A percentile compares a stretch with the other conserved stretches of the same genome.
Conservation (phyloP, 2,329 filamentous ascomycete genomes). For the Capronia coronata region DNA sequence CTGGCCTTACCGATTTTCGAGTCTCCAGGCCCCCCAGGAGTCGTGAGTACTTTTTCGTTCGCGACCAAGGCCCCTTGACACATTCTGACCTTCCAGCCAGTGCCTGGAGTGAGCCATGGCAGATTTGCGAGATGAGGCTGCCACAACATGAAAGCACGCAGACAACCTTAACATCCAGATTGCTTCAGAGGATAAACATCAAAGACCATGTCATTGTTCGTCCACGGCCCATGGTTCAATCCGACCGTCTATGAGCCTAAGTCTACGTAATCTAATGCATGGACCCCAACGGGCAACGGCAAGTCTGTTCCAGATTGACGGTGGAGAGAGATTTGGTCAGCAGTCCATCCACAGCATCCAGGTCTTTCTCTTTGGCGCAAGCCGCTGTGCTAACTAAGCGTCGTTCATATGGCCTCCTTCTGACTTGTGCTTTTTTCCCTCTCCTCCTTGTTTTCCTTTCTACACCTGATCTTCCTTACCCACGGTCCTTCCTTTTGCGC, state of each 20-base stretch:
- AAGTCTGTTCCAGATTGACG: slow-evolving; percentile 12
- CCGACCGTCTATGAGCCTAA: slow-evolving; percentile 1
- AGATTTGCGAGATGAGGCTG: too few relatives aligned
- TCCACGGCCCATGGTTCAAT: slow-evolving; percentile 2
- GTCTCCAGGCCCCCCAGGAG: too few relatives aligned
- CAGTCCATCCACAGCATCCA: slow-evolving; percentile 1
- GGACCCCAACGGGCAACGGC: slow-evolving; percentile 9
- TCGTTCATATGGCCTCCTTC: slow-evolving; percentile 20
- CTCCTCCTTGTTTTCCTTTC: slow-evolving; percentile 12
- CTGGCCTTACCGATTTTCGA: too few relatives aligned
- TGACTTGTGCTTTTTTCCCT: slow-evolving; percentile 16
- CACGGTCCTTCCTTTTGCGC: slow-evolving; percentile 15
- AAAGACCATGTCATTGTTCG: too few relatives aligned
- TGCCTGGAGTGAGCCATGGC: too few relatives aligned
- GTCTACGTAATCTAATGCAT: slow-evolving; percentile 8
- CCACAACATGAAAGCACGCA: too few relatives aligned
- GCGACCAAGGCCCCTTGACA: slow-evolving; percentile 2
- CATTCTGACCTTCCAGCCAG: too few relatives aligned
- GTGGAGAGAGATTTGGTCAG: slow-evolving; percentile 8
- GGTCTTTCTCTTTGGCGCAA: not conserved
- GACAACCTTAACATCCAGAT: too few relatives aligned
- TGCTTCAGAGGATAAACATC: too few relatives aligned
- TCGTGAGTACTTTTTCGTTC: not conserved
- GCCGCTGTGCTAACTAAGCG: slow-evolving; percentile 3
- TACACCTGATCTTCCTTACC: slow-evolving; percentile 8